A percentile compares a stretch with the other conserved stretches of the same genome.
Conservation (phyloP, 2,329 filamentous ascomycete genomes). For the Peltaster fructicola region DNA sequence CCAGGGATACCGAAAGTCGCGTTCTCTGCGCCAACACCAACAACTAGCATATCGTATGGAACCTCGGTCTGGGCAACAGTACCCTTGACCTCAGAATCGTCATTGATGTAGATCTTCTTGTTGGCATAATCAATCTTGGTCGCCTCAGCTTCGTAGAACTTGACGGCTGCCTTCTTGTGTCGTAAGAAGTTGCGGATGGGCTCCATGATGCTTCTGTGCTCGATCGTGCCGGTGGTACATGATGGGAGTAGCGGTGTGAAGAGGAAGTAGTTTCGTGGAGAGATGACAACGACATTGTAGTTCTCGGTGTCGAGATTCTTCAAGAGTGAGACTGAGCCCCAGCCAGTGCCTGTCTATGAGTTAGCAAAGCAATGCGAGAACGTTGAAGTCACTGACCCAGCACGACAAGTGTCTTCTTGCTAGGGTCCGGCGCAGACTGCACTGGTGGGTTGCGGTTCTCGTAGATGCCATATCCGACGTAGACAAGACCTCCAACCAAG, state of each 20-base stretch:
- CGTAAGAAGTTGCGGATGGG: slow-evolving; percentile 89
- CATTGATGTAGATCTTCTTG: slow-evolving; percentile 74
- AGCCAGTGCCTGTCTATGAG: slow-evolving; percentile 60
- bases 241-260: slow-evolving; percentile 95
- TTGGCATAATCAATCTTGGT: slow-evolving; percentile 87
- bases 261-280: slow-evolving; percentile 97
- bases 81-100: slow-evolving; percentile 86
- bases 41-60: slow-evolving; percentile 92
- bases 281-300: slow-evolving; percentile 97
- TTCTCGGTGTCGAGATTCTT: slow-evolving; percentile 98
- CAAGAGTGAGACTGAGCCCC: slow-evolving; percentile 87
- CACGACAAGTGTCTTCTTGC: slow-evolving; percentile 92
- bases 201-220: slow-evolving; percentile 99
- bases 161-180: slow-evolving; percentile 82
- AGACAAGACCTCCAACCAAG: slow-evolving; percentile 48
- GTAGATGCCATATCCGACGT: slow-evolving; percentile 67
- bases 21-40: slow-evolving; percentile 95
- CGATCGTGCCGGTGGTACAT: slow-evolving; percentile 91
- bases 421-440: slow-evolving; percentile 62
- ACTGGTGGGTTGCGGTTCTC: slow-evolving; percentile 62
- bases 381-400: slow-evolving; percentile 50
- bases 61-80: slow-evolving; percentile 69
- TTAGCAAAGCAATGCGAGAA: slow-evolving; percentile 9
- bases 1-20: slow-evolving; percentile 94
- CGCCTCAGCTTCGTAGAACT: slow-evolving; percentile 95